Evolutionary conservation across 2,329 filamentous ascomycete species (phyloP).

Genomic region (Verruconis gallopava): DNA sequence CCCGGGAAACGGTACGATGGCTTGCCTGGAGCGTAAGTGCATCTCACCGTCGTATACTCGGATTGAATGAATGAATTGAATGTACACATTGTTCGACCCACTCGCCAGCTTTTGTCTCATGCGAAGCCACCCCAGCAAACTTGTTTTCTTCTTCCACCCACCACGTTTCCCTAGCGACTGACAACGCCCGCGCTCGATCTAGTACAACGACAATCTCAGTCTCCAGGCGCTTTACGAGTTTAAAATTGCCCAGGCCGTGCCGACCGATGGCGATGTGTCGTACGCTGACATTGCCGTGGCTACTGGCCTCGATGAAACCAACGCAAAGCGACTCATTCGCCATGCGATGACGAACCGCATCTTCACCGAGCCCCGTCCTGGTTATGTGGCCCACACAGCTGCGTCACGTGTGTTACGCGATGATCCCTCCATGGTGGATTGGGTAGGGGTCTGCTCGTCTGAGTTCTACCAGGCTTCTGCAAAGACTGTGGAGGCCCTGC

Average conservation of each 20-base stretch:
- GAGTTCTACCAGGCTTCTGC: slow-evolving; percentile 8
- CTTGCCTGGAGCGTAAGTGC: slow-evolving; percentile 15
- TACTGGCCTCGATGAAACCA: slow-evolving; percentile 18
- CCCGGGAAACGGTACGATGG: slow-evolving; percentile 13
- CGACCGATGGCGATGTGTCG: slow-evolving; percentile 33
- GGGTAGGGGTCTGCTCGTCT: slow-evolving; percentile 6
- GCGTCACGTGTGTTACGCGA: slow-evolving; percentile 4
- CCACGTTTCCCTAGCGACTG: too few species aligned
- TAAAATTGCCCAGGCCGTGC: slow-evolving; percentile 40
- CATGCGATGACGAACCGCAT: slow-evolving; percentile 24
- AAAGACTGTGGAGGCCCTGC: slow-evolving; percentile 4
- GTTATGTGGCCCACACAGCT: slow-evolving; percentile 10
- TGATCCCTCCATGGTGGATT: slow-evolving; percentile 8
- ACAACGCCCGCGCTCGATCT: too few species aligned
- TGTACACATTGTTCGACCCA: too few species aligned
- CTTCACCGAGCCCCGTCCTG: slow-evolving; percentile 16
- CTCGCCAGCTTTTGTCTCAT: too few species aligned
- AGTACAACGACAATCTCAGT: slow-evolving; percentile 12
- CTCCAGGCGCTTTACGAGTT: slow-evolving; percentile 40
- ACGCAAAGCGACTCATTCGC: slow-evolving; percentile 21
- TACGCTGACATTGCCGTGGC: slow-evolving; percentile 19
- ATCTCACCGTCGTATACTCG: too few species aligned
- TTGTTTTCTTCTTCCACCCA: too few species aligned
- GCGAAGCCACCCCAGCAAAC: too few species aligned
- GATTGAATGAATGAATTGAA: too few species aligned